phyloP scores from a whole-genome alignment of 2,329 filamentous ascomycete genomes.

The Pseudocercospora eumusae region DNA sequence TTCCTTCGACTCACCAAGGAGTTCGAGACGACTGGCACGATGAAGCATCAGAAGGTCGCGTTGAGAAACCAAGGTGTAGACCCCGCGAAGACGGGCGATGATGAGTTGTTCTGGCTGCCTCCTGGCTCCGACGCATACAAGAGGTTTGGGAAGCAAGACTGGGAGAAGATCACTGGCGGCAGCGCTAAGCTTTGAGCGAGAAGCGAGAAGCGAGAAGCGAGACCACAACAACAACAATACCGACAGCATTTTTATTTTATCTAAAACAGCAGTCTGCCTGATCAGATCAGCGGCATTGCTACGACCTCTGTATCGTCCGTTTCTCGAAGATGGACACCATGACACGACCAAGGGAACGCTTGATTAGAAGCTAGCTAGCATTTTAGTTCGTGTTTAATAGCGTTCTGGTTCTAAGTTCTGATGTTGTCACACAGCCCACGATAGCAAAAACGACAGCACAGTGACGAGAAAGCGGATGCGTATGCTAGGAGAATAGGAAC shows the following conservation, averaged over 20 bases:
- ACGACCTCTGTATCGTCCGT: not conserved
- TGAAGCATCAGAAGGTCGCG: constrained; percentile 81
- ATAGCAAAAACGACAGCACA: not conserved
- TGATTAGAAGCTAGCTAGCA: not conserved
- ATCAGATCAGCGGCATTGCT: not conserved
- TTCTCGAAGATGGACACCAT: not conserved
- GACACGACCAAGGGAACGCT: not conserved
- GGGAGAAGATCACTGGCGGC: constrained; percentile 67
- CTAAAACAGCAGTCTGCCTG: not conserved
- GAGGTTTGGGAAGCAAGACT: constrained; percentile 66
- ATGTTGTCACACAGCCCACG: not conserved
- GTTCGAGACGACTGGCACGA: constrained; percentile 73
- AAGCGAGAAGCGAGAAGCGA: too few species aligned
- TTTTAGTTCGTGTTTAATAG: not conserved
- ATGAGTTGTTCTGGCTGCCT: constrained; percentile 67
- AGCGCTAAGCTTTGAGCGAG: constrained; percentile 70
- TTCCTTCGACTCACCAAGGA: constrained; percentile 69
- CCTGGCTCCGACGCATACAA: constrained; percentile 62
- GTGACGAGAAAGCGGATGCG: not conserved
- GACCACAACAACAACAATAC: not conserved
- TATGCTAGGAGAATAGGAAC: not conserved
- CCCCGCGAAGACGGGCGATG: constrained; percentile 55
- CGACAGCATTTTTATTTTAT: constrained; percentile 1
- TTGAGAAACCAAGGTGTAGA: constrained; percentile 74
- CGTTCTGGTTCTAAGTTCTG: not conserved